Evolutionary conservation across 2,329 filamentous ascomycete species (phyloP), one percentile per base, ranked within the genome.

Genomic region (Xylariaceae sp.): DNA sequence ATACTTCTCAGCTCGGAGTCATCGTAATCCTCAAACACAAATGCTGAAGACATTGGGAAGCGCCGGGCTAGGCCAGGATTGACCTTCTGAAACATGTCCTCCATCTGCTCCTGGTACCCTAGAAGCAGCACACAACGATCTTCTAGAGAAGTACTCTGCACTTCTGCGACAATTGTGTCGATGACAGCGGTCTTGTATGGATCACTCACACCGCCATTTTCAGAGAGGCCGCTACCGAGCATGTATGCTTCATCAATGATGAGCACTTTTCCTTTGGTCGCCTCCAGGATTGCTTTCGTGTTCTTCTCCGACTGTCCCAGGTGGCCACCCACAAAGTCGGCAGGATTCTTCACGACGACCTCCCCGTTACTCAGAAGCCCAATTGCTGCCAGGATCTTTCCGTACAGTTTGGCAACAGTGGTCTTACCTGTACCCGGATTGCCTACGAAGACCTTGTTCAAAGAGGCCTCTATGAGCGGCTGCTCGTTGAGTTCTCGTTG

Each of bases 201-300:
- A 11, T 76, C 74, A 13, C 53, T 53, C 13, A 15, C 44, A 2
- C 56, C 59, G 7, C 59, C 59, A 11, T 4, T 39, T 15, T 50
- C 56, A 3, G 55, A 53, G n/a, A 34, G 5, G 1, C 71, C 70
- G 0, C 75, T 75, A 1, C 74, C 72, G 51, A 93, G 76, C 39
- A 85, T 84, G 63, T 93, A 92, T 0, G 89, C 89, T 68, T 94
- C 89, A 62, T 93, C 89, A 2, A 93, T 91, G 11, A 93, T 82
- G 0, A 93, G 78, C 0, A 92, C 88, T 64, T 92, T 93, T 0
- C 90, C 89, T 0, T 80, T 64, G 0, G 87, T 85, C 0, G 84
- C 75, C 0, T 82, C 83, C 0, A 93, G 76, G 5, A 92, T 91
- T 0, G 77, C 85, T 64, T 90, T 92, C 0, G 89, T 92, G 39